Evolutionary conservation across 2,329 filamentous ascomycete species (phyloP), one percentile per base, ranked within the genome.

Genomic region (Epichloe festucae): DNA sequence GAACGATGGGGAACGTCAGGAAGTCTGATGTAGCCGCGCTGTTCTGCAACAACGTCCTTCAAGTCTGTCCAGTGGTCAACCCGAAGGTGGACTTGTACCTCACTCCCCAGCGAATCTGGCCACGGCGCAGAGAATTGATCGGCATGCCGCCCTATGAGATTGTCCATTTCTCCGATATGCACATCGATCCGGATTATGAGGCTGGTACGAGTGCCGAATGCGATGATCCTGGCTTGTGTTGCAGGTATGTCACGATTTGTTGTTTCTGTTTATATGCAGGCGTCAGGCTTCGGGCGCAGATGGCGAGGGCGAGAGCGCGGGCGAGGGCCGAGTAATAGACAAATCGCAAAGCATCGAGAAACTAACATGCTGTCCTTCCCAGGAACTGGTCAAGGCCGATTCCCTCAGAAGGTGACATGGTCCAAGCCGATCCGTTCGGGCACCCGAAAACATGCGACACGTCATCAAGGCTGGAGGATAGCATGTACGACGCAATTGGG

Each of bases 181-280:
- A 50, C n/a, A 19, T 50, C 19, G 48, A 50, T 34, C 48, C 41
- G n/a, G n/a, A 45, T 2, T 50, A 50, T 40, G 2, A 8, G 19
- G 15, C n/a, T 36, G 48, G 48, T 3, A 2, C 48, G 41, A 40
- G 4, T 19, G 41, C 31, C 15, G 15, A 46, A 10, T 50, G 48
- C 41, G 70, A 70, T 23, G 23, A 45, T 21, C 48, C 42, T 3
- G 34, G 23, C 4, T 40, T 46, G 35, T 50, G 48, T 12, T 50
- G 48, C 41, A 36, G 48, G 48, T 50, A 31, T 62, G 63, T 40
- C 3, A 17, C 8, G 27, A 11, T 3, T 4, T 19, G 21, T 23
- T 5, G 15, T 7, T 17, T 4, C 15, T 40, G 10, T 41, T 34
- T 17, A 17, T 7, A 5, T 45, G 7, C 23, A 31, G 50, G 56